Evolutionary conservation across 139 green algal species (phyloP), one percentile per base, ranked within the genome.

Genomic region (Tetraselmis striata): DNA sequence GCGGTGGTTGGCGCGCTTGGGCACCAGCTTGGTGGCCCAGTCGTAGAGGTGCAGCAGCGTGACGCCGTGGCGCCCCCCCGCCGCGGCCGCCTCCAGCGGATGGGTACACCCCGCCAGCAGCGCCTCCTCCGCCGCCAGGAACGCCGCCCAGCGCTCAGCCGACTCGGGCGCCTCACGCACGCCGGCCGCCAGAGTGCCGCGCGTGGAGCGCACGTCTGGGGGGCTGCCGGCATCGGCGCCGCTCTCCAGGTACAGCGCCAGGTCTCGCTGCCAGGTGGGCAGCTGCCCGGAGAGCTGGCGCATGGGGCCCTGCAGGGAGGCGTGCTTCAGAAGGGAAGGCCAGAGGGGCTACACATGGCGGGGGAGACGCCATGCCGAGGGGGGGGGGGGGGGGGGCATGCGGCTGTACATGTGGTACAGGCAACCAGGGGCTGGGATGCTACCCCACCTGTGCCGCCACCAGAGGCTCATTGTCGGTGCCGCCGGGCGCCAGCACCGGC

Each of bases 1-100:
- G 11, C 82, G 59, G 23, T 89, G 80, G 76, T 93, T 94, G 30
- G 86, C 90, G 28, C 82, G 75, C 24, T 86, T 83, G 0, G 93
- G 92, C 23, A 97, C 87, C 59, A 91, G 74, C 75, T 92, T 86
- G 1, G 91, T 94, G 26, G 94, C 92, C 77, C 87, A 89, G 23
- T 88, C 81, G 82, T 95, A 96, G 22, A 97, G 82, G 59, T 92
- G 89, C 79, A 90, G 87, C 32, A 96, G 85, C 1, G 59, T 31
- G 1, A 90, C 31, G 30, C 59, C 76, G 30, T 77, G 81, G 27
- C 76, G 32, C 31, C 59, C 29, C 2, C 0, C 59, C 0, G 31
- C 67, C 30, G 30, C 59, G 2, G 77, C 59, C 45, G 59, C 67
- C 23, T 31, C 25, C 74, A 67, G 24, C 77, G 77, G 26, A 27